Evolutionary conservation across 768 basidiomycete genomes (phyloP), one percentile per base, ranked within the genome.

Genomic region (Leccinum variicolor): DNA sequence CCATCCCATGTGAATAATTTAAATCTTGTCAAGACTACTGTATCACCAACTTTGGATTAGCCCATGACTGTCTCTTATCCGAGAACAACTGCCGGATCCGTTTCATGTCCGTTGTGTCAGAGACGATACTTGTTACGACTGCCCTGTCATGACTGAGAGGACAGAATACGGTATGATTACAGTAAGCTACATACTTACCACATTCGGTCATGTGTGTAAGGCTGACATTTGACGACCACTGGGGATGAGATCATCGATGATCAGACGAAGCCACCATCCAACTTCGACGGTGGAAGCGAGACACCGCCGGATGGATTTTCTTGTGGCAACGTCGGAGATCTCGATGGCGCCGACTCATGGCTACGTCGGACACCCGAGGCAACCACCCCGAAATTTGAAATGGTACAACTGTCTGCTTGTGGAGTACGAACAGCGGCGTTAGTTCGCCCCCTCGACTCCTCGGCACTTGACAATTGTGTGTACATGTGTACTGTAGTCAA

Each of bases 401-500:
- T 47, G 25, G 15, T 47, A 0, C 6, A 47, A 46, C 19, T 43
- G 41, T 19, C 9, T 39, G 17, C 39, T 39, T 39, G 39, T 8
- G n/a, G 3, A 17, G 39, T 26, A 26, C 3, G 31, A 13, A 13
- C 6, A 33, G 13, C 31, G 31, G 31, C 31, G 31, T 33, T 33
- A 33, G 31, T 33, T 10, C 31, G 31, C 31, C 31, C 31, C 31
- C 31, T 14, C 31, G 6, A 33, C 31, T 33, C 31, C 31, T 33
- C 31, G 31, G 31, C 31, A 33, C 31, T 33, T 33, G 31, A n/a
- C n/a, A n/a, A n/a, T 14, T 19, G 19, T 46, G 45, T 46, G 21
- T 46, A 46, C 45, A 10, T 46, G 31, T 46, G 56, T 58, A 47
- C 55, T 57, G 56, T 58, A 47, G 58, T 57, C 55, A 57, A 50